Evolutionary conservation across 768 basidiomycete species (phyloP).

Genomic region (Pleurotus salmoneostramineus): DNA sequence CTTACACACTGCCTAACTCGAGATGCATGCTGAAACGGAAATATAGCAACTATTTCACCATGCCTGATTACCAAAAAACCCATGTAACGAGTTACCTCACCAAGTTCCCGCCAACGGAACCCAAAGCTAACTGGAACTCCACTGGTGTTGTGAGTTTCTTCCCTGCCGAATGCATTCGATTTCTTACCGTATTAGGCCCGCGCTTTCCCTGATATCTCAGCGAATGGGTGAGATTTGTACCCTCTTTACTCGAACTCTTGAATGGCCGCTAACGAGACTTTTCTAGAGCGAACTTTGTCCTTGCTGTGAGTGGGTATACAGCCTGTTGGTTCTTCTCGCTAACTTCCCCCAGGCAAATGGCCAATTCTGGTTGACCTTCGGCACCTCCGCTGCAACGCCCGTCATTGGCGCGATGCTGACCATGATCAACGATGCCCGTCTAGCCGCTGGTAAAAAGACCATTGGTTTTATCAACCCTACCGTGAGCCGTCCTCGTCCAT

Average conservation of each 20-base stretch:
- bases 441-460: constrained; percentile 33
- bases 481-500: constrained; percentile 17
- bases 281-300: constrained; percentile 37
- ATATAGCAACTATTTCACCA: constrained; percentile 34
- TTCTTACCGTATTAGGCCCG: constrained; percentile 24
- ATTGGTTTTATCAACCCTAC: constrained; percentile 48
- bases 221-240: constrained; percentile 28
- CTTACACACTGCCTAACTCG: not conserved
- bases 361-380: constrained; percentile 33
- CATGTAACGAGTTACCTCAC: constrained; percentile 33
- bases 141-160: constrained; percentile 24
- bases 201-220: constrained; percentile 46
- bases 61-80: constrained; percentile 32
- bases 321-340: not conserved
- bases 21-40: too few species aligned
- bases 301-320: constrained; percentile 21
- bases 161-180: constrained; percentile 6
- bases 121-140: constrained; percentile 23
- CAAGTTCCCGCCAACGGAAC: constrained; percentile 18
- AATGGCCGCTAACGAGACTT: not conserved
- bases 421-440: constrained; percentile 49
- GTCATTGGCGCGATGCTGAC: constrained; percentile 46
- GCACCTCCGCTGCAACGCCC: constrained; percentile 47
- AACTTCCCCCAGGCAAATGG: constrained; percentile 25
- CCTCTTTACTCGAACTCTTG: not conserved